Evolutionary conservation across 1,284 basidiomycete species (phyloP).

Genomic region (Thecaphora thlaspeos): DNA sequence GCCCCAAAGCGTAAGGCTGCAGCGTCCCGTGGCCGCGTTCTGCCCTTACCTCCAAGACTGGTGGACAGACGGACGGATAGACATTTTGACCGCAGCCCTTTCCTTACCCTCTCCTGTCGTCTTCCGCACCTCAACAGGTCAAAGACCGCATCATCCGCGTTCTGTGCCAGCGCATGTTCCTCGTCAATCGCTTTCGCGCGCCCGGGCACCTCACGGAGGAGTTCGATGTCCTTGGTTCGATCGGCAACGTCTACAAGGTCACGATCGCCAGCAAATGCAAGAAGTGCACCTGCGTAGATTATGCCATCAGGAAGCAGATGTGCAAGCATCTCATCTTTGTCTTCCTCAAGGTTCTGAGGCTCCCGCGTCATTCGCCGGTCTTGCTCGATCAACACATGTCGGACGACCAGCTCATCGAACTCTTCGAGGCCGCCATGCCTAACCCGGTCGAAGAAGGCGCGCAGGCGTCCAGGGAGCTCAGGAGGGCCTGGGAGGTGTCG

Average conservation of each 20-base stretch:
- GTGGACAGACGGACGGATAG: too few relatives aligned
- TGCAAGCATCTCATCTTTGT: slow-evolving; percentile 35
- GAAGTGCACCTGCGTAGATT: slow-evolving; percentile 31
- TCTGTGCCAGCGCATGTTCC: slow-evolving; percentile 17
- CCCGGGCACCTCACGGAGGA: slow-evolving; percentile 6
- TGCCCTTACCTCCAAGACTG: too few relatives aligned
- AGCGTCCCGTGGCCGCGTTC: too few relatives aligned
- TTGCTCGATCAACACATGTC: slow-evolving; percentile 7
- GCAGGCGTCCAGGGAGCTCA: slow-evolving; percentile 15
- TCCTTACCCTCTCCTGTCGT: too few relatives aligned
- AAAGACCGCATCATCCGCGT: slow-evolving; percentile 19
- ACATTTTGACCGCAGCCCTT: too few relatives aligned
- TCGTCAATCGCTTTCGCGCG: slow-evolving; percentile 20
- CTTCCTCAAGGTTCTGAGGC: slow-evolving; percentile 28
- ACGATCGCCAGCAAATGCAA: slow-evolving; percentile 5
- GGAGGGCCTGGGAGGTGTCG: slow-evolving; percentile 22
- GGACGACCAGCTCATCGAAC: slow-evolving; percentile 5
- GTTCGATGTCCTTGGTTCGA: slow-evolving; percentile 25
- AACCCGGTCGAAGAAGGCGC: slow-evolving; percentile 18
- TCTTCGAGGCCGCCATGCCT: slow-evolving; percentile 12
- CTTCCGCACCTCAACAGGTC: slow-evolving; percentile 11
- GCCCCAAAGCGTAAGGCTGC: not conserved
- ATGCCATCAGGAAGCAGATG: slow-evolving; percentile 7
- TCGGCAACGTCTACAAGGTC: slow-evolving; percentile 30
- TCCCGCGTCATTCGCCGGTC: slow-evolving; percentile 15